A percentile compares a stretch with the other conserved stretches of the same genome.
These are phyloP conservation scores for Hygrocybe coccinea DNA, from an alignment of 768 basidiomycete genomes.

Conservation along the genomic window DNA sequence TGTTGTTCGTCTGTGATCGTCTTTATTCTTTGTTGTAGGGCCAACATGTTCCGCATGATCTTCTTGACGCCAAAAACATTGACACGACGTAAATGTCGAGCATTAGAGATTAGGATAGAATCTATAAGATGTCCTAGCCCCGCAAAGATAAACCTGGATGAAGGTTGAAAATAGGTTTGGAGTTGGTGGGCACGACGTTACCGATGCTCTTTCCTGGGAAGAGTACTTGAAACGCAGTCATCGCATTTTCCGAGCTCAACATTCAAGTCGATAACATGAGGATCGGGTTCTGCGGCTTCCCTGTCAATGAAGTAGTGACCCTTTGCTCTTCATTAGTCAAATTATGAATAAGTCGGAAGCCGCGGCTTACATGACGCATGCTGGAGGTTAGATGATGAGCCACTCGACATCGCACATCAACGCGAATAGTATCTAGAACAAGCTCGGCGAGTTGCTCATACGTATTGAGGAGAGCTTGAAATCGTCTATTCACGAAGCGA, in stretches of 20 bases:
- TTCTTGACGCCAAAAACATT: constrained; percentile 80
- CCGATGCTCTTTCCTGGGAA: constrained; percentile 65
- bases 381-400: constrained; percentile 79
- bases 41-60: constrained; percentile 82
- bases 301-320: constrained; percentile 79
- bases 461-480: constrained; percentile 84
- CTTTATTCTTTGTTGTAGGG: constrained; percentile 87
- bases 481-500: constrained; percentile 54
- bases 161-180: constrained; percentile 7
- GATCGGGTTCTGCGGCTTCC: constrained; percentile 88
- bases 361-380: constrained; percentile 57
- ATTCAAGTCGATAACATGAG: constrained; percentile 82
- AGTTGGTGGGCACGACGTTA: constrained; percentile 34
- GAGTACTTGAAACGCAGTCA: constrained; percentile 55
- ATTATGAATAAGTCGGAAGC: constrained; percentile 8
- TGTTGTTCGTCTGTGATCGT: constrained; percentile 58
- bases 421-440: constrained; percentile 79
- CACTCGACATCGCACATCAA: constrained; percentile 81
- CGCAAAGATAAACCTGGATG: constrained; percentile 73
- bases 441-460: constrained; percentile 86
- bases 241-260: constrained; percentile 72
- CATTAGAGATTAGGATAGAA: constrained; percentile 70
- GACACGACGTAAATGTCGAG: constrained; percentile 60
- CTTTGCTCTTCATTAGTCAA: constrained; percentile 34
- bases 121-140: constrained; percentile 86